Evolutionary conservation across 2,329 filamentous ascomycete genomes (phyloP), one percentile per base, ranked within the genome.

Genomic region (Aspergillus uvarum): DNA sequence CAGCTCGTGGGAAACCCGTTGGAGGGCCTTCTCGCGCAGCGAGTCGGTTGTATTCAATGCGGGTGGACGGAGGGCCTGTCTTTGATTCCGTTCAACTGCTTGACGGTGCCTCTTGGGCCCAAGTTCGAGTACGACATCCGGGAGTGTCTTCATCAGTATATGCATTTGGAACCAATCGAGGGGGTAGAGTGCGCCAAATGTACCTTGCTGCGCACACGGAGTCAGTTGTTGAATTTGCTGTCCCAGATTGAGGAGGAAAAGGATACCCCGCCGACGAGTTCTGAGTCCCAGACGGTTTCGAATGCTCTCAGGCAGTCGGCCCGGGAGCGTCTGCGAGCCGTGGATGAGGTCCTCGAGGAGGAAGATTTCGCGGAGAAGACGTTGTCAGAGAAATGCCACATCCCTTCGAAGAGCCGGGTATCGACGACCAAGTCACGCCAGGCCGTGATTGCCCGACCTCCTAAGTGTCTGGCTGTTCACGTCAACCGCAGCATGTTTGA

Each of bases 401-500:
- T 88, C 63, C 80, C 81, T 0, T 80, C 87, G 10, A 87, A 89
- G 67, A 86, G 87, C 67, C 87, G 89, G 69, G 85, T 92, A 7
- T 85, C 84, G 21, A 87, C 89, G 16, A 96, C 90, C 5, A 99
- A 99, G 76, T 92, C 92, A 8, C 89, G 93, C 60, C 95, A 98
- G 73, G 89, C 90, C 10, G 91, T 94, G 12, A 85, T 99, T 66
- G 92, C 90, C 3, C 84, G 93, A 31, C 84, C 92, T 1, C 95
- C 95, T 1, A 87, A 87, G 63, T 91, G 89, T 58, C 80, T 99
- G 14, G 90, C 88, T 0, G 82, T 98, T 8, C 95, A 99, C 72
- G 85, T 98, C 72, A 97, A 98, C 70, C 86, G 95, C 47, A 97
- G 93, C 54, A 85, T 95, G 0, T 98, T 96, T 68, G 90, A 97